Percentiles rank a stretch among this genome's conserved stretches.
Conservation (phyloP, 176 grass and related monocot species). For the maize (Zea mays) region Zm-B73-REFERENCE-NAM-5.0 NC_050100.1:156010001-156010500, state of each 20-base stretch:
- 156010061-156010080: too few species aligned
- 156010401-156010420: constrained; percentile 23
- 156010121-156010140: too few species aligned
- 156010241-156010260: constrained; percentile 29
- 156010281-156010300: neutral
- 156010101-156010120: too few species aligned
- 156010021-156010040: too few species aligned
- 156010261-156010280: neutral
- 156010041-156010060: too few species aligned
- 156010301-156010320: constrained; percentile 28
- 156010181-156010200: neutral
- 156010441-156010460: constrained; percentile 39
- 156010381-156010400: constrained; percentile 38
- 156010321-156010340: neutral
- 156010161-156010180: constrained; percentile 19
- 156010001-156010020: too few species aligned
- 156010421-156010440: constrained; percentile 35
- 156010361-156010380: constrained; percentile 48
- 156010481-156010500: constrained; percentile 60
- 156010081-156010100: too few species aligned
- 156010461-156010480: constrained; percentile 65
- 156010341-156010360: constrained; percentile 37
- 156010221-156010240: constrained; percentile 20
- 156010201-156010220: neutral
- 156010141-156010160: neutral